Evolutionary conservation across 2,329 filamentous ascomycete genomes (phyloP).

Genomic region (Alternaria novae-zelandiae): DNA sequence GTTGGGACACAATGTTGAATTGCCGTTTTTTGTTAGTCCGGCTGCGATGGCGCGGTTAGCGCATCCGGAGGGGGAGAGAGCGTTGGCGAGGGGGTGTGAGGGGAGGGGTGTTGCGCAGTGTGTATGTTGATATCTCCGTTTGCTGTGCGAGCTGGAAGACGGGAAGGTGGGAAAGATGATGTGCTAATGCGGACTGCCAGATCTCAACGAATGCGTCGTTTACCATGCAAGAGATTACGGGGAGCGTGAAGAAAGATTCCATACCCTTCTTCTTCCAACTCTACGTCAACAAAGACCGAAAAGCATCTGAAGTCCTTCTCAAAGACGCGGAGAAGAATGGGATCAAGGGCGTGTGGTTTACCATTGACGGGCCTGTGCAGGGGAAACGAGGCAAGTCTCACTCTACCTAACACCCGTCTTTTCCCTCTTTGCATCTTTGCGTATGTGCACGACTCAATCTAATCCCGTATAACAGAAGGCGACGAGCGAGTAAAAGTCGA

Average conservation of each 20-base stretch:
- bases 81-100: constrained; percentile 35
- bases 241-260: constrained; percentile 1
- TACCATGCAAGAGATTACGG: constrained; percentile 29
- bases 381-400: constrained; percentile 19
- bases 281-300: constrained; percentile 31
- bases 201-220: constrained; percentile 25
- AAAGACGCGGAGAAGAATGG: constrained; percentile 22
- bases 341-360: constrained; percentile 28
- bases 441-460: too few relatives aligned
- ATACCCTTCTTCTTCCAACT: constrained; percentile 35
- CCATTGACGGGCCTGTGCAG: constrained; percentile 32
- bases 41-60: constrained; percentile 37
- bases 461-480: constrained; percentile 4
- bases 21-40: constrained; percentile 41
- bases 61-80: constrained; percentile 39
- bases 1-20: constrained; percentile 21
- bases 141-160: neutral
- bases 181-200: neutral
- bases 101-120: constrained; percentile 37
- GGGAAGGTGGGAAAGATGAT: neutral
- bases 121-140: constrained; percentile 26
- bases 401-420: too few relatives aligned
- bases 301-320: constrained; percentile 16
- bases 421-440: too few relatives aligned
- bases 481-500: constrained; percentile 42